A percentile compares a stretch with the other conserved stretches of the same genome.
phyloP scores from a whole-genome alignment of 768 basidiomycete species.

The Suillus weaverae region DNA sequence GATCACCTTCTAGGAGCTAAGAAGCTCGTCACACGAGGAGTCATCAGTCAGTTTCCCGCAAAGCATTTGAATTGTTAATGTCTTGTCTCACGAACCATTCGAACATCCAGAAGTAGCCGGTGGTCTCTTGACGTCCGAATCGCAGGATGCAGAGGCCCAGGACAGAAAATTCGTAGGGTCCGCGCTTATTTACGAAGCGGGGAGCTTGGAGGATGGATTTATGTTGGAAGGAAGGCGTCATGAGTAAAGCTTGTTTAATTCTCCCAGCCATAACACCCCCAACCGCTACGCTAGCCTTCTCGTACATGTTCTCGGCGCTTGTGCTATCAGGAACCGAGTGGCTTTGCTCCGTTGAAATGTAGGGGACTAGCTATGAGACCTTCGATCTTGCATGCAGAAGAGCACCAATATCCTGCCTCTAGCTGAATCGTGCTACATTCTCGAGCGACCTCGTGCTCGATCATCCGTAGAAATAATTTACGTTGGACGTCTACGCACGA shows the following conservation, averaged over 20 bases:
- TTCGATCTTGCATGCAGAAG: no score
- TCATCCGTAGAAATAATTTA: no score
- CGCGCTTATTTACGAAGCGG: conserved; percentile 50
- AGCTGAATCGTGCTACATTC: no score
- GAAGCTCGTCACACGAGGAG: conserved; percentile 40
- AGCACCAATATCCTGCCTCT: no score
- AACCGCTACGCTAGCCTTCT: background rate
- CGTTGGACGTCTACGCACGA: no score
- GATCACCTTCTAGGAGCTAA: conserved; percentile 51
- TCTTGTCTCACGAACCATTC: conserved; percentile 12
- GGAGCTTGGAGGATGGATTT: conserved; percentile 45
- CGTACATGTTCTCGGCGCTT: background rate
- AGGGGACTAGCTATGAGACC: no score
- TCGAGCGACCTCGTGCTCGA: no score
- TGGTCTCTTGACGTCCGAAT: conserved; percentile 59
- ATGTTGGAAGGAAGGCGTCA: conserved; percentile 44
- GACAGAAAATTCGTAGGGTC: conserved; percentile 65
- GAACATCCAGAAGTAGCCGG: conserved; percentile 53
- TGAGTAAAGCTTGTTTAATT: conserved; percentile 25
- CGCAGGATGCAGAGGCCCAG: conserved; percentile 42
- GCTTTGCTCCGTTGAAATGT: no score
- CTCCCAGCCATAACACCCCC: background rate
- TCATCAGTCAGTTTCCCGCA: conserved; percentile 46
- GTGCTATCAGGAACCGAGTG: no score
- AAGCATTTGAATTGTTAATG: conserved; percentile 1